Percentiles rank a stretch among this genome's conserved stretches.
phyloP scores from a whole-genome alignment of 768 basidiomycete species.

The Boletus rubropictus region DNA sequence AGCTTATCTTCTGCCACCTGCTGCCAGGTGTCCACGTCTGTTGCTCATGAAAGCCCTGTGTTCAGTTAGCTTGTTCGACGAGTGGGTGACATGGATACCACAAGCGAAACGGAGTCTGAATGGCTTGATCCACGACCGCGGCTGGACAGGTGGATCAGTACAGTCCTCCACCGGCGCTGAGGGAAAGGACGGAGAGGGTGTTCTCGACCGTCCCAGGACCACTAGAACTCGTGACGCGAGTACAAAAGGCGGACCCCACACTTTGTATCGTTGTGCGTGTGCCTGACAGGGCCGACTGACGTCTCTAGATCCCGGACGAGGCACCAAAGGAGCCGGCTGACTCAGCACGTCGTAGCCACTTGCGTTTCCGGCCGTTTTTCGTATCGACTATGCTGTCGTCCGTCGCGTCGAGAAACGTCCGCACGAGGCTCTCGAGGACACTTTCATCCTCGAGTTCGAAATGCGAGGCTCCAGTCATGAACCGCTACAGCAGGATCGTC shows the following conservation, averaged over 20 bases:
- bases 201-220: too few species aligned
- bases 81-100: background rate
- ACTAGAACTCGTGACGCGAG: too few species aligned
- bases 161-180: too few species aligned
- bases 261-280: background rate
- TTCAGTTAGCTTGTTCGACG: too few species aligned
- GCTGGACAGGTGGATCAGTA: too few species aligned
- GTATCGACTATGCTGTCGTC: conserved; percentile 15
- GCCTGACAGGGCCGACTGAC: background rate
- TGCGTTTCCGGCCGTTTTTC: too few species aligned
- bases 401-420: conserved; percentile 10
- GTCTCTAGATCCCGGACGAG: background rate
- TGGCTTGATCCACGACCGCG: background rate
- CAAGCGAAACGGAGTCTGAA: conserved; percentile 7
- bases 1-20: conserved; percentile 27
- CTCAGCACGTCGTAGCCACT: conserved; percentile 6
- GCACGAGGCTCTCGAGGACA: conserved; percentile 28
- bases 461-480: conserved; percentile 45
- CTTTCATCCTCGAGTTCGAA: conserved; percentile 34
- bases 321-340: conserved; percentile 5
- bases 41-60: too few species aligned
- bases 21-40: too few species aligned
- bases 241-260: too few species aligned
- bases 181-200: too few species aligned
- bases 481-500: conserved; percentile 71